Percentiles rank a stretch among this genome's conserved stretches.
Conservation (phyloP, 2,329 filamentous ascomycete species). For the Fusarium temperatum region DNA sequence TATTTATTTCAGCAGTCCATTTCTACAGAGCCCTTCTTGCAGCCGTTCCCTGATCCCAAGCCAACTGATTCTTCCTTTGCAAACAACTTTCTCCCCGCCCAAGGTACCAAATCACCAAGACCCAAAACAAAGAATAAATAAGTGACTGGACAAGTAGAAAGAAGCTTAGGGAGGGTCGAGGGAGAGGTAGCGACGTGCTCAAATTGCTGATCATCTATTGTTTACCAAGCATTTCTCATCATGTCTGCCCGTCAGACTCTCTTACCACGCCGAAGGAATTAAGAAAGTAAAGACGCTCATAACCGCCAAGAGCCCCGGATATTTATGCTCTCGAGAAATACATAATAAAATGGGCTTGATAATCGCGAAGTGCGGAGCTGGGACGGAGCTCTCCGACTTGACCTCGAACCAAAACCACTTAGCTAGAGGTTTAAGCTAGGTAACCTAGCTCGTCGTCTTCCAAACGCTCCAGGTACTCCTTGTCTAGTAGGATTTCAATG, state of each 20-base stretch:
- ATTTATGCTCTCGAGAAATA: slow-evolving; percentile 3
- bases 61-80: neutral
- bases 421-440: slow-evolving; percentile 70
- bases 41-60: slow-evolving; percentile 5
- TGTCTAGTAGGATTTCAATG: slow-evolving; percentile 97
- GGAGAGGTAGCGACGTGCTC: neutral
- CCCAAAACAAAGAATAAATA: slow-evolving; percentile 14
- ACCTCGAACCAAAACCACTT: neutral
- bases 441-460: slow-evolving; percentile 96
- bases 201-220: slow-evolving; percentile 28
- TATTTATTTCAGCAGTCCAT: slow-evolving; percentile 3
- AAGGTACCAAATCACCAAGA: slow-evolving; percentile 1
- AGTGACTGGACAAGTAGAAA: neutral
- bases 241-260: slow-evolving; percentile 7
- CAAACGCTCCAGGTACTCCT: slow-evolving; percentile 96
- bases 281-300: slow-evolving; percentile 20
- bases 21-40: slow-evolving; percentile 21
- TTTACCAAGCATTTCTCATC: slow-evolving; percentile 20
- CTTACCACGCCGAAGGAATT: slow-evolving; percentile 19
- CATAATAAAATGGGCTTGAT: slow-evolving; percentile 4
- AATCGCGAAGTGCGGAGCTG: neutral
- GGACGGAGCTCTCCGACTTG: neutral
- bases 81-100: neutral
- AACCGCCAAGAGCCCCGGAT: neutral
- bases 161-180: neutral